A percentile compares a stretch with the other conserved stretches of the same genome.
These are phyloP conservation scores for Cladosporium austrohemisphaericum DNA, from an alignment of 2,329 filamentous ascomycete species.

Conservation along the genomic window DNA sequence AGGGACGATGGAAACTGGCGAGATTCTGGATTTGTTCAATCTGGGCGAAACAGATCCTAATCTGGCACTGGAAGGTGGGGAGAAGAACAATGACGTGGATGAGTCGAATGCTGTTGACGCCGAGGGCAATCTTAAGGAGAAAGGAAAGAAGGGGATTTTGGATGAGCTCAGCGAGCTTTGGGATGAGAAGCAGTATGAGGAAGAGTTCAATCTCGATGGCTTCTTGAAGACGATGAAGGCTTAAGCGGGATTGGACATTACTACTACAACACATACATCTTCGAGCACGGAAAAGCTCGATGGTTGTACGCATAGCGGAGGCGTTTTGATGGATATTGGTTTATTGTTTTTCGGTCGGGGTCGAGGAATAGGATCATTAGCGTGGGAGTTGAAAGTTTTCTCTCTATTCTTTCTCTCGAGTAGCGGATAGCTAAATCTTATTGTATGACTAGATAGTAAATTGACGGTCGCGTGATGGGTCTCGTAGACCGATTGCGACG, in stretches of 20 bases:
- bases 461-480: no score
- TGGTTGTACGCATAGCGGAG: constrained; percentile 10
- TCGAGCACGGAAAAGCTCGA: no score
- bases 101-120: constrained; percentile 71
- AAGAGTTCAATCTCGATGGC: constrained; percentile 93
- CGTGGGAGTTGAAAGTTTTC: no score
- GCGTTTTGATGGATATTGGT: no score
- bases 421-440: no score
- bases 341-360: no score
- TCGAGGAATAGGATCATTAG: no score
- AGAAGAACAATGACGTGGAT: constrained; percentile 66
- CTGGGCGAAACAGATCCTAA: constrained; percentile 66
- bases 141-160: constrained; percentile 93
- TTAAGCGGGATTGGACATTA: neutral
- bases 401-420: no score
- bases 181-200: constrained; percentile 97
- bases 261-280: neutral
- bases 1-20: constrained; percentile 95
- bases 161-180: constrained; percentile 94
- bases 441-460: no score
- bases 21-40: constrained; percentile 95
- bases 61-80: constrained; percentile 31
- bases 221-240: constrained; percentile 82
- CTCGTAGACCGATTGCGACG: no score
- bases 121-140: constrained; percentile 85